These are phyloP conservation scores for Metschnikowia koreensis DNA, from an alignment of 805 yeast species.

Conservation along the genomic window DNA sequence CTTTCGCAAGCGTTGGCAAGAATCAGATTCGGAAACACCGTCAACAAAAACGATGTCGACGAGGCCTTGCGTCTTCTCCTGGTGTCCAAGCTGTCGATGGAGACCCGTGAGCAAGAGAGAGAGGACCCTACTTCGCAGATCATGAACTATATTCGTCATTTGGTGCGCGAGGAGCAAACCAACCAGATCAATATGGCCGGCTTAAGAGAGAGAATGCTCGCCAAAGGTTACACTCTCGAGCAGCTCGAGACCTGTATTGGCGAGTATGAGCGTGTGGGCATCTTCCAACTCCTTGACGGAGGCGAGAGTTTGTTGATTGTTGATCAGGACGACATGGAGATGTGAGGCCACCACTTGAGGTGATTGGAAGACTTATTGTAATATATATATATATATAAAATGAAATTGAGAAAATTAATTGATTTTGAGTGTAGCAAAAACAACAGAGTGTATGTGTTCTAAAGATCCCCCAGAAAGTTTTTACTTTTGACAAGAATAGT, in stretches of 20 bases:
- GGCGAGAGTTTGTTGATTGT: conserved; percentile 60
- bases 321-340: conserved; percentile 31
- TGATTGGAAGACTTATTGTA: too few relatives aligned
- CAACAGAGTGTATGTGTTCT: too few relatives aligned
- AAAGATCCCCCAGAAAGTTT: too few relatives aligned
- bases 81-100: conserved; percentile 83
- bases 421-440: too few relatives aligned
- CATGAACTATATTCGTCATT: conserved; percentile 43
- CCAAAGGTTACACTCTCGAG: conserved; percentile 80
- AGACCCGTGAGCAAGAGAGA: conserved; percentile 47
- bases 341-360: not conserved
- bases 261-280: conserved; percentile 67
- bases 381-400: too few relatives aligned
- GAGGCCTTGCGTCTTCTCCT: conserved; percentile 87
- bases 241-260: conserved; percentile 73
- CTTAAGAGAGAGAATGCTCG: conserved; percentile 63
- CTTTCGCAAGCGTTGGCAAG: conserved; percentile 94
- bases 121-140: conserved; percentile 65
- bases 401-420: too few relatives aligned
- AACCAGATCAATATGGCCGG: conserved; percentile 34
- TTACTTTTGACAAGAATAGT: too few relatives aligned
- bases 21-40: conserved; percentile 73
- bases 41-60: conserved; percentile 80
- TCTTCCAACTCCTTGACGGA: conserved; percentile 76
- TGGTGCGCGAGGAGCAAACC: conserved; percentile 44